phyloP scores from a whole-genome alignment of 1,284 basidiomycete species.

The Lignosus rhinocerotis region DNA sequence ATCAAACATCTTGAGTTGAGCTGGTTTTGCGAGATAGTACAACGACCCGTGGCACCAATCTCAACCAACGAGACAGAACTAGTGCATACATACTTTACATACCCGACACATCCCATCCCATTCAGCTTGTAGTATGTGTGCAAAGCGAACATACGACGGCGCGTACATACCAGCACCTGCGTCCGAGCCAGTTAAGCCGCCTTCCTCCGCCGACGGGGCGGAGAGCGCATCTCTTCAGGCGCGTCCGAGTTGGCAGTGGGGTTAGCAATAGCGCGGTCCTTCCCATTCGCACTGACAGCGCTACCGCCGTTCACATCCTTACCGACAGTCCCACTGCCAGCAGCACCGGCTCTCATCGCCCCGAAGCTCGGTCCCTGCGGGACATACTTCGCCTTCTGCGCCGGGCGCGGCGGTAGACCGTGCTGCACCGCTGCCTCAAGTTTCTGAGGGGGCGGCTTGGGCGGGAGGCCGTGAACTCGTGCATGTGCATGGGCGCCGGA shows the following conservation, averaged over 20 bases:
- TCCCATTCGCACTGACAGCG: not conserved
- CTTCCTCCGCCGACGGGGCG: conserved; percentile 6
- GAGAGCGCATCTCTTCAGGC: not conserved
- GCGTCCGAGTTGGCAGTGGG: not conserved
- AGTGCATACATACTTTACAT: not conserved
- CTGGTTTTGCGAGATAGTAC: too few species aligned
- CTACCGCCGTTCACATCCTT: not conserved
- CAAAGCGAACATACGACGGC: not conserved
- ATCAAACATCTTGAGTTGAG: too few species aligned
- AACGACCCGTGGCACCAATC: too few species aligned
- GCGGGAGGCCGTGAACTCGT: not conserved
- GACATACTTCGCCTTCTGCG: not conserved
- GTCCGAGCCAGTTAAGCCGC: not conserved
- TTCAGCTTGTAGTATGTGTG: not conserved
- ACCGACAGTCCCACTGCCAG: not conserved
- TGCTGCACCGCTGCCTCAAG: not conserved
- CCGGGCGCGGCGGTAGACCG: conserved; percentile 8
- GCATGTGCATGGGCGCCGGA: not conserved
- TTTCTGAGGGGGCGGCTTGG: not conserved
- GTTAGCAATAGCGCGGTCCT: not conserved
- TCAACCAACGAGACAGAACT: not conserved
- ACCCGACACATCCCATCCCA: not conserved
- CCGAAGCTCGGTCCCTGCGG: conserved; percentile 11
- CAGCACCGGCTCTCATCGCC: not conserved
- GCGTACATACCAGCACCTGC: too few species aligned